Conservation (phyloP, 2,329 filamentous ascomycete genomes). For the Botrytis sinoallii region DNA sequence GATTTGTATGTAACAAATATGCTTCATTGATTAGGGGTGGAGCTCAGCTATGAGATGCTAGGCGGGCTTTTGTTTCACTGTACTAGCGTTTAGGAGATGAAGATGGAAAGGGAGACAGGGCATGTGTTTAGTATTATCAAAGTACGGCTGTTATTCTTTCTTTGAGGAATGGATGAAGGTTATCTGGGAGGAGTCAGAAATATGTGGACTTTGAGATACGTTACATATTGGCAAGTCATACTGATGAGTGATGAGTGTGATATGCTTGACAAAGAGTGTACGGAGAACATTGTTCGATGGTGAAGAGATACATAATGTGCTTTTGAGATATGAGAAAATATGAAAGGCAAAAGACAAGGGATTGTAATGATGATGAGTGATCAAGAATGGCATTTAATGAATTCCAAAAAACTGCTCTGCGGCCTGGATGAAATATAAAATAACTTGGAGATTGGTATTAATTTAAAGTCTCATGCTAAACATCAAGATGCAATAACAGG, state of each 20-base stretch:
- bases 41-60: background rate
- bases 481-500: background rate
- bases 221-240: background rate
- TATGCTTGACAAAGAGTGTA: background rate
- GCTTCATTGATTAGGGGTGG: background rate
- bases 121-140: background rate
- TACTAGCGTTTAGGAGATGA: background rate
- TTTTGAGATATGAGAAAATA: background rate
- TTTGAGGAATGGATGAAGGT: background rate
- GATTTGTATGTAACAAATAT: background rate
- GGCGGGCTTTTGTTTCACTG: background rate
- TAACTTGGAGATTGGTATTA: background rate
- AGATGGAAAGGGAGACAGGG: background rate
- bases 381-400: background rate
- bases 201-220: background rate
- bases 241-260: background rate
- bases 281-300: no score
- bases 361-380: background rate
- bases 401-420: background rate
- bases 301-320: background rate
- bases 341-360: background rate
- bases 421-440: background rate
- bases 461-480: background rate
- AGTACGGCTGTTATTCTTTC: background rate
- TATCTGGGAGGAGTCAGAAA: background rate